Conservation (phyloP, 176 grass and related monocot genomes). For the Aegilops speltoides region DNA sequence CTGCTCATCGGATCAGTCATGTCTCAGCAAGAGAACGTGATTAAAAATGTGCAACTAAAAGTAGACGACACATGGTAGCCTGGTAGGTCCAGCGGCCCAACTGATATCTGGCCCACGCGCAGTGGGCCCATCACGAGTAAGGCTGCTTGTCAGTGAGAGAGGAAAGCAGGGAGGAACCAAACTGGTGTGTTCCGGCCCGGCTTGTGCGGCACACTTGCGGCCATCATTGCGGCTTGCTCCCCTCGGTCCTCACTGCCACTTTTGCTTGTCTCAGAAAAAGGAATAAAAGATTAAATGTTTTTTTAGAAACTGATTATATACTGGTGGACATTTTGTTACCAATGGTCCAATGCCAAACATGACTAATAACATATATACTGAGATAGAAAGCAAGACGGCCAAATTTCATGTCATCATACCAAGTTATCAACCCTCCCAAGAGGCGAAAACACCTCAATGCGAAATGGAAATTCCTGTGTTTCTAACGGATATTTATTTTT, state of each 20-base stretch:
- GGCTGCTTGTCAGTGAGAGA: neutral
- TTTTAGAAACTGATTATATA: neutral
- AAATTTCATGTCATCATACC: too few species aligned
- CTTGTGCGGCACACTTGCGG: slow-evolving; percentile 20
- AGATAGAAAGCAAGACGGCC: too few species aligned
- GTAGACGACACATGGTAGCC: too few species aligned
- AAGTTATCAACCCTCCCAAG: too few species aligned
- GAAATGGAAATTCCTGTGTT: neutral
- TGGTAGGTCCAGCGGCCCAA: neutral
- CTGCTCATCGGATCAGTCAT: neutral
- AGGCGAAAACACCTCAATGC: too few species aligned
- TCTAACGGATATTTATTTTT: too few species aligned
- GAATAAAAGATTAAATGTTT: neutral
- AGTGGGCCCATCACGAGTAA: slow-evolving; percentile 8
- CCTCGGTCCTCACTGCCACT: neutral
- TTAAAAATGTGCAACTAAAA: neutral
- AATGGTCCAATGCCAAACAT: neutral
- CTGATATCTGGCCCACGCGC: neutral
- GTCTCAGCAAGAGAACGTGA: neutral
- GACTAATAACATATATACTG: neutral
- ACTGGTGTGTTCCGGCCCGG: neutral
- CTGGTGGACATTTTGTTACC: neutral
- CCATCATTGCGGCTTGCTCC: slow-evolving; percentile 28
- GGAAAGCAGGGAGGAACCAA: neutral
- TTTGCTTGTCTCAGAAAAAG: neutral